Conservation (phyloP, 2,329 filamentous ascomycete genomes). For the Fusarium circinatum region DNA sequence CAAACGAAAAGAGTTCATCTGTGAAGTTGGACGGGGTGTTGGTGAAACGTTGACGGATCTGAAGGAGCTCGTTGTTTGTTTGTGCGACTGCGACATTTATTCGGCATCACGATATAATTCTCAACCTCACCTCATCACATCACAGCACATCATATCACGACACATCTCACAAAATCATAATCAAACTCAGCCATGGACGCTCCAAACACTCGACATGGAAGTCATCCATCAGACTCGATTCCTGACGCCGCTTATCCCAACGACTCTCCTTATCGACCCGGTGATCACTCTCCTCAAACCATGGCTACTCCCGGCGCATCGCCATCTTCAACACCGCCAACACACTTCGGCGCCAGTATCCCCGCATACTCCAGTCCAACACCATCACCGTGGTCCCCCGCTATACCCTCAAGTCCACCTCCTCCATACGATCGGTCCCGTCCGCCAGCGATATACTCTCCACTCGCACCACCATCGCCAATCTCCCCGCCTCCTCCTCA, state of each 20-base stretch:
- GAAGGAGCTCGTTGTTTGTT: not conserved
- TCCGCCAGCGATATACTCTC: slow-evolving; percentile 41
- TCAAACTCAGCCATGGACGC: slow-evolving; percentile 29
- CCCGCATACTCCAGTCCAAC: slow-evolving; percentile 23
- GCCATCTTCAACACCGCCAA: slow-evolving; percentile 6
- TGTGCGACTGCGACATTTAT: not conserved
- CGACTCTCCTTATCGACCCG: slow-evolving; percentile 44
- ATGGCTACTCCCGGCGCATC: slow-evolving; percentile 7
- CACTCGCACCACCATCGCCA: slow-evolving; percentile 22
- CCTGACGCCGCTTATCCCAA: slow-evolving; percentile 47
- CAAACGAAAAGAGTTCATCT: not conserved
- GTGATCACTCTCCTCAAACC: slow-evolving; percentile 20
- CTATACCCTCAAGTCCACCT: slow-evolving; percentile 39
- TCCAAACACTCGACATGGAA: slow-evolving; percentile 25
- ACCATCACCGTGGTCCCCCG: slow-evolving; percentile 29
- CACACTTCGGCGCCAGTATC: slow-evolving; percentile 12
- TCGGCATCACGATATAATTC: not conserved
- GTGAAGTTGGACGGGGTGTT: not conserved
- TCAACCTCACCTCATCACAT: not conserved
- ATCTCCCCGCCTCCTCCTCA: slow-evolving; percentile 22
- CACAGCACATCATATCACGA: not conserved
- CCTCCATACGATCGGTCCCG: slow-evolving; percentile 45
- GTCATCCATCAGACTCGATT: slow-evolving; percentile 46
- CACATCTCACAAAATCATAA: not conserved
- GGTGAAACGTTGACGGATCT: not conserved